A percentile compares a stretch with the other conserved stretches of the same genome.
These are phyloP conservation scores for Phialophora expanda DNA, from an alignment of 2,329 filamentous ascomycete species.

Conservation along the genomic window DNA sequence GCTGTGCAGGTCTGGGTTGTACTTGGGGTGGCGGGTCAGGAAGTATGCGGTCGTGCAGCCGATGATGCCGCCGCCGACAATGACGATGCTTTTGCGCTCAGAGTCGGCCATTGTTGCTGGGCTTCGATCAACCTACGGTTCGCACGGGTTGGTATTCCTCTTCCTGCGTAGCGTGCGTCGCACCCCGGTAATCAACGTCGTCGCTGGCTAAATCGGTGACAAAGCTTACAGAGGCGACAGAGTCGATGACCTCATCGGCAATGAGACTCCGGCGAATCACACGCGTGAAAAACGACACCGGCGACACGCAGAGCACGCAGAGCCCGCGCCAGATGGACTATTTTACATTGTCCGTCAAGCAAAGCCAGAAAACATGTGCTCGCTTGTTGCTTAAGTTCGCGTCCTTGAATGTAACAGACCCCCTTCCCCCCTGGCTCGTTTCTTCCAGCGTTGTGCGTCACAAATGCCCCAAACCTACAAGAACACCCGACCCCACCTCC, in stretches of 20 bases:
- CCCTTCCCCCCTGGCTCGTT: background rate
- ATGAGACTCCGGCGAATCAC: background rate
- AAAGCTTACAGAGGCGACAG: background rate
- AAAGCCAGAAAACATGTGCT: background rate
- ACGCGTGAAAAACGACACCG: background rate
- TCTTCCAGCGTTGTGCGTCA: background rate
- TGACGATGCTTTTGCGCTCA: slow-evolving; percentile 40
- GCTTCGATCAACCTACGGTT: background rate
- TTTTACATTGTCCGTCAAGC: background rate
- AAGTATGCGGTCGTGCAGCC: slow-evolving; percentile 91
- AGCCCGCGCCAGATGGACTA: background rate
- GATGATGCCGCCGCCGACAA: slow-evolving; percentile 81
- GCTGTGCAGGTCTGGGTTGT: slow-evolving; percentile 73
- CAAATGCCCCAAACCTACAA: background rate
- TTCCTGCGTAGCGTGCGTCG: background rate
- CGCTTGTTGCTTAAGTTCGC: background rate
- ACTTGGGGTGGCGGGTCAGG: slow-evolving; percentile 82
- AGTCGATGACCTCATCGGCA: background rate
- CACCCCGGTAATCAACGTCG: background rate
- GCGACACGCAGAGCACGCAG: background rate
- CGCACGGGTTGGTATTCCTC: background rate
- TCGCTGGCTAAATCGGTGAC: background rate
- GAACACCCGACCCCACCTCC: too few species aligned
- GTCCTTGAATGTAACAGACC: background rate
- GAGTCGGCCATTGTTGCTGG: slow-evolving; percentile 19